phyloP scores from a whole-genome alignment of 306 rosid species.

The Acacia crassicarpa region DNA sequence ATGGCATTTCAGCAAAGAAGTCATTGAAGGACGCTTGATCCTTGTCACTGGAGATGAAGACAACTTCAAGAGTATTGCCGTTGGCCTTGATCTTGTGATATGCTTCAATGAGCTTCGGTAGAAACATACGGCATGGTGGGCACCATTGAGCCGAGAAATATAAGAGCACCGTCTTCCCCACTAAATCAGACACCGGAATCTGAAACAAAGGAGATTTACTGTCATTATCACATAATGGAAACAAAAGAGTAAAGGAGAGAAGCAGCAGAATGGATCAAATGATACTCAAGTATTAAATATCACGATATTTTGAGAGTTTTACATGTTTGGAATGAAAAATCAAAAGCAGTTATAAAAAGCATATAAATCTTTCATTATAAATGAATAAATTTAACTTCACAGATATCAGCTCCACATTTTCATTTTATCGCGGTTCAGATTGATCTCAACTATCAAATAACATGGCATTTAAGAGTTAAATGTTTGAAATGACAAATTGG shows the following conservation, averaged over 20 bases:
- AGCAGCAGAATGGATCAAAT: neutral
- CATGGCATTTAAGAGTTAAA: no score
- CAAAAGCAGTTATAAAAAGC: neutral
- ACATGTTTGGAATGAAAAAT: constrained; percentile 9
- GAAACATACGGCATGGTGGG: constrained; percentile 74
- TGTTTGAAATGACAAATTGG: no score
- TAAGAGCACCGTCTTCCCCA: constrained; percentile 69
- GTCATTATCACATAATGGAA: neutral
- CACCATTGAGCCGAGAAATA: constrained; percentile 93
- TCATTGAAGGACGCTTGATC: constrained; percentile 65
- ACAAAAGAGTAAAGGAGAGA: neutral
- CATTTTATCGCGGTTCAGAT: no score
- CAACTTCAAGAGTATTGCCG: constrained; percentile 58
- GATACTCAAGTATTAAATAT: neutral
- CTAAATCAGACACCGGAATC: constrained; percentile 53
- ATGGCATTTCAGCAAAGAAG: constrained; percentile 74
- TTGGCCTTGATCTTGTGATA: constrained; percentile 65
- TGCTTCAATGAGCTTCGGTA: constrained; percentile 67
- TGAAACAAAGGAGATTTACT: neutral
- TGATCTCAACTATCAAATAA: no score
- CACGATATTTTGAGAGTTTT: neutral
- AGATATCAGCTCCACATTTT: no score
- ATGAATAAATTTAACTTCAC: no score
- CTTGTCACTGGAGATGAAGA: constrained; percentile 73
- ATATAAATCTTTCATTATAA: no score